Evolutionary conservation across 768 basidiomycete genomes (phyloP).

Genomic region (Lactifluus volemus): DNA sequence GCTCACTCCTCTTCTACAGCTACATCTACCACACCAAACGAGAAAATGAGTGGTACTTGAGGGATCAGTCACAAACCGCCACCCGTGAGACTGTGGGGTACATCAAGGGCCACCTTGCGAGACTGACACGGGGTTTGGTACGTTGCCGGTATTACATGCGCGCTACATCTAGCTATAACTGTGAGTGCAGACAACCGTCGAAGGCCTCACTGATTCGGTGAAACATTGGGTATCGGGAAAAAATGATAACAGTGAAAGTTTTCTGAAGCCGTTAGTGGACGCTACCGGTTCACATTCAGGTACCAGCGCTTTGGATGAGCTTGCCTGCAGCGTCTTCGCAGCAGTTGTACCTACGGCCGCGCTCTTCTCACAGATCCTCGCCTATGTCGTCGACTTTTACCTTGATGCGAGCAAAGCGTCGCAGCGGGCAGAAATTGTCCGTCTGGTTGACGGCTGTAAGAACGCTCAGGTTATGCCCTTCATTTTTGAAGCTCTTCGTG

Average conservation of each 20-base stretch:
- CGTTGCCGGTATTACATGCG: background rate
- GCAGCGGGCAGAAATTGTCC: background rate
- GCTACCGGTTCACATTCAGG: conserved; percentile 3
- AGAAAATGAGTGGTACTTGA: conserved; percentile 27
- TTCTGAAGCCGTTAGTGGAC: conserved; percentile 20
- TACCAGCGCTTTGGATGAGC: conserved; percentile 25
- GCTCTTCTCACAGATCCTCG: conserved; percentile 46
- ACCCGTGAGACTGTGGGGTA: conserved; percentile 23
- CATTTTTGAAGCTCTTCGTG: conserved; percentile 20
- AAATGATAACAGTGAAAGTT: conserved; percentile 11
- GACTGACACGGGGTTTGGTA: conserved; percentile 6
- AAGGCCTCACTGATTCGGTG: conserved; percentile 20
- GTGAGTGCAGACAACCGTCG: background rate
- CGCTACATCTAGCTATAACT: background rate
- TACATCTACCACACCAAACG: conserved; percentile 30
- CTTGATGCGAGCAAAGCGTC: conserved; percentile 25
- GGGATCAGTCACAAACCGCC: conserved; percentile 24
- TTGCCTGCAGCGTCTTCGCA: conserved; percentile 44
- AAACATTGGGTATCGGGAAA: conserved; percentile 21
- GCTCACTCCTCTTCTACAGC: conserved; percentile 20
- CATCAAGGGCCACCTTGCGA: conserved; percentile 19
- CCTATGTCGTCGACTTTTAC: conserved; percentile 54
- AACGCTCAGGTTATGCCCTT: conserved; percentile 7
- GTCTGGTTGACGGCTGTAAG: background rate
- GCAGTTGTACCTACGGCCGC: conserved; percentile 48